phyloP scores from a whole-genome alignment of 176 grass and related monocot genomes.

The Phoenix roebelenii region DNA sequence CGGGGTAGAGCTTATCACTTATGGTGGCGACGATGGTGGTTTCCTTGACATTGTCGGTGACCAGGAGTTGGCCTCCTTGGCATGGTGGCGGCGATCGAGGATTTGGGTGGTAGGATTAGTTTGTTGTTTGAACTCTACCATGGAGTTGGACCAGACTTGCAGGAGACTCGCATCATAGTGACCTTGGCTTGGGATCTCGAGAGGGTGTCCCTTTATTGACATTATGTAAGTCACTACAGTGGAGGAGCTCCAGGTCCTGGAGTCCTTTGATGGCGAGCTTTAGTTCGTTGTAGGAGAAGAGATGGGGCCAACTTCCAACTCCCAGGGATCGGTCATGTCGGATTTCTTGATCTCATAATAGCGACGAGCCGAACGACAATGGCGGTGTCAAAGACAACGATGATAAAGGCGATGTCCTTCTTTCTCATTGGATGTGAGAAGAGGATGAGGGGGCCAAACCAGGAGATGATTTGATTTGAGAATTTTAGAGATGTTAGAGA shows the following conservation, averaged over 20 bases:
- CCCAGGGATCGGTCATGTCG: slow-evolving; percentile 1
- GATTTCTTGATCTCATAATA: neutral
- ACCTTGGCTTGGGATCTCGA: neutral
- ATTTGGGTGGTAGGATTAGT: too few relatives aligned
- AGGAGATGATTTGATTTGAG: too few relatives aligned
- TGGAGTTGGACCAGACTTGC: too few relatives aligned
- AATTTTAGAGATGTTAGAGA: too few relatives aligned
- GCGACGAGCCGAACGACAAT: neutral
- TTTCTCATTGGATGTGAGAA: neutral
- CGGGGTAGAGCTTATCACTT: slow-evolving; percentile 26
- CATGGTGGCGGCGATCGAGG: too few relatives aligned
- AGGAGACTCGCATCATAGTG: neutral
- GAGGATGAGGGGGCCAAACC: too few relatives aligned
- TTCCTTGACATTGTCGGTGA: slow-evolving; percentile 35
- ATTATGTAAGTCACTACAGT: slow-evolving; percentile 5
- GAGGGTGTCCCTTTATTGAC: slow-evolving; percentile 8
- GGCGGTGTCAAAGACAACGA: neutral
- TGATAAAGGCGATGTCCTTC: neutral
- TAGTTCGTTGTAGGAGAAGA: slow-evolving; percentile 12
- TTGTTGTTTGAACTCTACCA: too few relatives aligned
- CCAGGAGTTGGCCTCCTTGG: too few relatives aligned
- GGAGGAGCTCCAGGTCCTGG: neutral
- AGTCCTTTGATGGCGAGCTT: slow-evolving; percentile 7
- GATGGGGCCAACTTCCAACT: slow-evolving; percentile 10
- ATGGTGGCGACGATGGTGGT: neutral